These are phyloP conservation scores for Puccinia novopanici DNA, from an alignment of 1,284 basidiomycete genomes.

Conservation along the genomic window DNA sequence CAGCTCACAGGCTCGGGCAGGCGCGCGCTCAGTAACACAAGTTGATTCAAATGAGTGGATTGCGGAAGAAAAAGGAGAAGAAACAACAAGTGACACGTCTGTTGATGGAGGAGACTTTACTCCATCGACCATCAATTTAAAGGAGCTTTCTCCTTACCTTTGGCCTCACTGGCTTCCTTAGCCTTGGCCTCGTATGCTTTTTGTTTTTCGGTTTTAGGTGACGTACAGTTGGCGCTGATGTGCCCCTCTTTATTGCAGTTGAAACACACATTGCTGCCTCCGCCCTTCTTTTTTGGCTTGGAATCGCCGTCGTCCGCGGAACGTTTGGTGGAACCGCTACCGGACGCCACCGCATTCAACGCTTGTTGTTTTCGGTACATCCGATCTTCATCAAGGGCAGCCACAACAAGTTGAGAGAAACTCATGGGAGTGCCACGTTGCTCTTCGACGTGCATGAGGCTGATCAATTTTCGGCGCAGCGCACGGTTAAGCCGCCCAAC, in stretches of 20 bases:
- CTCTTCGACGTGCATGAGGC: background rate
- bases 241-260: constrained; percentile 21
- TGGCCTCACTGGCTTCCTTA: no score
- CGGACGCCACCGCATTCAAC: background rate
- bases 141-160: no score
- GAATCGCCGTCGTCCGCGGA: no score
- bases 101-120: no score
- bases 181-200: no score
- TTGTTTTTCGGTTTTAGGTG: no score
- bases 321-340: background rate
- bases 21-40: background rate
- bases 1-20: background rate
- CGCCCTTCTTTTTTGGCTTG: background rate
- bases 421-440: no score
- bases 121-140: no score
- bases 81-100: background rate
- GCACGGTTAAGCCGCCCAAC: background rate
- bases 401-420: background rate
- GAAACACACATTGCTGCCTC: background rate
- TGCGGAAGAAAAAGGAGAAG: background rate
- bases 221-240: no score
- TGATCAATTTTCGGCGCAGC: background rate
- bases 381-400: background rate
- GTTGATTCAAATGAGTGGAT: background rate
- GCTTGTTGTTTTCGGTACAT: background rate